Base-by-base conservation (phyloP, 2,329 filamentous ascomycete species). In the Aspergillus jensenii region DNA sequence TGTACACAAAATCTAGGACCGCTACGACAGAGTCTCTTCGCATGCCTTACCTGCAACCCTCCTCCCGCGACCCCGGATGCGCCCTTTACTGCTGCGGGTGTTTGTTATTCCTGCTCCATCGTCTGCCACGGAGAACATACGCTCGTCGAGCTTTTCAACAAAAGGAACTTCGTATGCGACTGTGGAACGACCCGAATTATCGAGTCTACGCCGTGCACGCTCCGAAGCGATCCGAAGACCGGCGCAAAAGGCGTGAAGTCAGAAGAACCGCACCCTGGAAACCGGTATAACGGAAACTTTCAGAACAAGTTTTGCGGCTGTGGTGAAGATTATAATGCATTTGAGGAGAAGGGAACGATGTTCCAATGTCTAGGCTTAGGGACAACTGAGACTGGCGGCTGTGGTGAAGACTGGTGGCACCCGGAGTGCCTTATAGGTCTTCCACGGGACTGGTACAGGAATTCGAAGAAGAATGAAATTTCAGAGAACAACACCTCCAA, bases 351-450 rank as follows among this genome's bases (percentile, higher is more conserved):
- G 67, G 93, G 93, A 0, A 98, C 93, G 40, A 99, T 99, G 95
- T 99, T 96, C 67, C 95, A 99, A 74, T 99, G 95, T 71, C 75
- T 98, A 2, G 93, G 93, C 0, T 79, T 98, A 1, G 92, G 91
- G 1, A 89, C 86, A 0, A 82, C 84, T 12, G 89, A 93, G 64
- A 87, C 88, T 1, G 93, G 93, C 15, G 93, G 93, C 4, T 98
- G 93, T 75, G 93, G 93, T 12, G 93, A 98, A 77, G 93, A 98
- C 71, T 98, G 93, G 93, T 98, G 91, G 83, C 93, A 98, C 77
- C 91, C 93, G 0, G 92, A 95, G 61, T 98, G 93, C 71, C 79
- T 98, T 7, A 86, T 96, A 49, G 93, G 93, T 6, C 78, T 96
- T 65, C 87, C 88, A 0, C 84, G 91, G 11, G 83, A 86, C 59